phyloP scores from a whole-genome alignment of 805 yeast genomes.

The Candida tammaniensis region DNA sequence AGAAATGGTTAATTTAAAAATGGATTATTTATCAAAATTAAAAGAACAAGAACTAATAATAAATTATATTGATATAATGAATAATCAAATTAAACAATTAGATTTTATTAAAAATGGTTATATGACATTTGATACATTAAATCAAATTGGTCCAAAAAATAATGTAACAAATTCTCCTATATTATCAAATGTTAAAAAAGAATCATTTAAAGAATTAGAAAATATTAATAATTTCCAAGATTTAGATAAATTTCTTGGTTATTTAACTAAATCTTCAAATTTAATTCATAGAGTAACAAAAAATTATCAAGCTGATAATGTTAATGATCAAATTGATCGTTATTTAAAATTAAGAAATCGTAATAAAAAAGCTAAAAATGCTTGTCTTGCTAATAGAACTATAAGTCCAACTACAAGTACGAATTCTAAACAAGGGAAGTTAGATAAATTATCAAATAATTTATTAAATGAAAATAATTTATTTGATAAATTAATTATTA shows the following conservation, averaged over 20 bases:
- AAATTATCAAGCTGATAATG: slow-evolving; percentile 12
- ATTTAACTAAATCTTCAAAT: slow-evolving; percentile 34
- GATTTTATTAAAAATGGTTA: slow-evolving; percentile 43
- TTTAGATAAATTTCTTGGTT: slow-evolving; percentile 37
- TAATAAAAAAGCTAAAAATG: slow-evolving; percentile 4
- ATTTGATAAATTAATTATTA: slow-evolving; percentile 16
- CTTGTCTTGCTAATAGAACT: background rate
- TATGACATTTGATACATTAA: slow-evolving; percentile 40
- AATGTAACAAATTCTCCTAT: slow-evolving; percentile 3
- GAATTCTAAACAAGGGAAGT: slow-evolving; percentile 1
- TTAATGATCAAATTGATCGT: slow-evolving; percentile 23
- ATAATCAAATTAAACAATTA: slow-evolving; percentile 42
- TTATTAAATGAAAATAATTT: slow-evolving; percentile 14
- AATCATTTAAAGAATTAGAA: slow-evolving; percentile 21
- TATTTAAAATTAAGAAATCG: slow-evolving; percentile 18
- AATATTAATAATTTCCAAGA: slow-evolving; percentile 38
- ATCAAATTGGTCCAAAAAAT: slow-evolving; percentile 14
- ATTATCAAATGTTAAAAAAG: slow-evolving; percentile 1
- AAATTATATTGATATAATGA: slow-evolving; percentile 40
- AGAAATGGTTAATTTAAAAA: slow-evolving; percentile 25
- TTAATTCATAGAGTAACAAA: slow-evolving; percentile 40
- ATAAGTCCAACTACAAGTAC: slow-evolving; percentile 1
- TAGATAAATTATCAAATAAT: slow-evolving; percentile 7
- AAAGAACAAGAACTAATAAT: slow-evolving; percentile 43
- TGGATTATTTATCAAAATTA: slow-evolving; percentile 32